Base-by-base conservation (phyloP, 768 basidiomycete genomes). In the Rhodosporidiobolus sp. region DNA sequence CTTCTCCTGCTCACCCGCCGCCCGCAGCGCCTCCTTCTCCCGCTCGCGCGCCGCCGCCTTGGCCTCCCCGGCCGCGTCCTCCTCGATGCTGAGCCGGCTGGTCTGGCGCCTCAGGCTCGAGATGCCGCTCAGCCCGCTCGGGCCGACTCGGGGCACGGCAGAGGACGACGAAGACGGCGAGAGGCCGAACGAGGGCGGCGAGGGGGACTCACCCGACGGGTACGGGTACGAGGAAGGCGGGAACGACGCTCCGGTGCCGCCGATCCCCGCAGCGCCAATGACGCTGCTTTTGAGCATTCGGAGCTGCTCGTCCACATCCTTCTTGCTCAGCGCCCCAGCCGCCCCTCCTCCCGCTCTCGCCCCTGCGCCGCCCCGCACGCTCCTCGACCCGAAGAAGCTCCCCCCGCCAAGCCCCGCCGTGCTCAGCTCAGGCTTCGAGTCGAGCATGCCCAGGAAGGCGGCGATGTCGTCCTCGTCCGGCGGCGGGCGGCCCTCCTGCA, bases 371-470 rank as follows among this genome's bases (percentile, higher is more conserved):
- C 32, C 38, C 24, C 46, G 19, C 16, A 9, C 63, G 2, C 17
- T 11, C 22, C 49, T 22, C 14, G 45, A 26, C 19, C 49, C 32
- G 22, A 22, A 32, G 30, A 59, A 45, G 19, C 54, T n/a, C 9
- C 60, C 54, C 45, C 17, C 20, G 2, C 34, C 53, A 30, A 53
- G 14, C n/a, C n/a, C n/a, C n/a, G n/a, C n/a, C 65, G 50, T 63
- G 4, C 56, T n/a, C 38, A 73, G 49, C 50, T 68, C 69, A 14
- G 72, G 76, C 55, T 66, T 71, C 32, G 65, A 63, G 57, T 77
- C 77, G 34, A 78, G 69, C 65, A 77, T 10, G 7, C 65, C 56
- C 22, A 78, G 38, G 67, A 78, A 78, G n/a, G 66, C 64, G 35
- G 69, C 57, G 60, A 78, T 77, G 26, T 75, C 76, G 32, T 64